phyloP scores from a whole-genome alignment of 2,329 filamentous ascomycete species.

The Colletotrichum camelliae region DNA sequence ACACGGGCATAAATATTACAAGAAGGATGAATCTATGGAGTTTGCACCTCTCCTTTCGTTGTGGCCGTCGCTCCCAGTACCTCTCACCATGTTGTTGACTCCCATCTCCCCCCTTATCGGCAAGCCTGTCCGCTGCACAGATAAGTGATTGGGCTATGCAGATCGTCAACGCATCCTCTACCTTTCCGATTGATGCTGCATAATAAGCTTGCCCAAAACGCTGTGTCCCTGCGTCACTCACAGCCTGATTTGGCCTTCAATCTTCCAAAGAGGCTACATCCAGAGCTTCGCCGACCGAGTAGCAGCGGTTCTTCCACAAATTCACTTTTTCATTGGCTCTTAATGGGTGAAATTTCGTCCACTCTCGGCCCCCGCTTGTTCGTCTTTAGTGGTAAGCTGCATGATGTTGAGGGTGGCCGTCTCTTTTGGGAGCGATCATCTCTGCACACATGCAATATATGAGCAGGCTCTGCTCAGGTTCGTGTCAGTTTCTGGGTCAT shows the following conservation, averaged over 20 bases:
- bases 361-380: not conserved
- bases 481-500: rapidly evolving
- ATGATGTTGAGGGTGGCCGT: not conserved
- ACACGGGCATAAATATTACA: too few relatives aligned
- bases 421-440: not conserved
- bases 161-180: not conserved
- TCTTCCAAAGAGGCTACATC: not conserved
- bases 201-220: not conserved
- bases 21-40: too few relatives aligned
- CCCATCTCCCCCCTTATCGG: not conserved
- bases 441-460: not conserved
- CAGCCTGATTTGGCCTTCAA: not conserved
- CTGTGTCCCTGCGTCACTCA: not conserved
- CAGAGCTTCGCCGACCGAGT: not conserved
- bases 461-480: not conserved
- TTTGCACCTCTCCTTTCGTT: too few relatives aligned
- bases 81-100: not conserved
- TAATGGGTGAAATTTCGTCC: too few relatives aligned
- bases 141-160: not conserved
- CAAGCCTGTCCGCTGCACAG: not conserved
- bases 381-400: not conserved
- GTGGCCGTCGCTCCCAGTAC: not conserved
- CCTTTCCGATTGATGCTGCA: not conserved
- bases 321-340: too few relatives aligned
- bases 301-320: too few relatives aligned